These are phyloP conservation scores for Blastobotrys elegans DNA, from an alignment of 1,139 yeast species.

Conservation along the genomic window DNA sequence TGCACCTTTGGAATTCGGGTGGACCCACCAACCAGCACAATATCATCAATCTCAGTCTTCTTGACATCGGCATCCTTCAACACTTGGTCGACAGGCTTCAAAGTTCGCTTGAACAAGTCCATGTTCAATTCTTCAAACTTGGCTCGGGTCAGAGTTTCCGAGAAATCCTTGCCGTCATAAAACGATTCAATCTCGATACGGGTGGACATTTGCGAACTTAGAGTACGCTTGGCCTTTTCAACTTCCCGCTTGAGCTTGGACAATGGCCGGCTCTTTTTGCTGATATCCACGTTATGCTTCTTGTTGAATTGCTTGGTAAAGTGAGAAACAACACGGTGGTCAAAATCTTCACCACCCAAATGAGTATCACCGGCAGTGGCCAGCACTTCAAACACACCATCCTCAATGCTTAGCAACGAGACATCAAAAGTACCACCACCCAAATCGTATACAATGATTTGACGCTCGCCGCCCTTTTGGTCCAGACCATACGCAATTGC, in stretches of 20 bases:
- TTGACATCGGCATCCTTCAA: slow-evolving; percentile 90
- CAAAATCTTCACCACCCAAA: slow-evolving; percentile 99
- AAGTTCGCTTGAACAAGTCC: slow-evolving; percentile 91
- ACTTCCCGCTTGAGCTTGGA: slow-evolving; percentile 99
- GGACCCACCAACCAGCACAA: slow-evolving; percentile 99
- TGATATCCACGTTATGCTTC: slow-evolving; percentile 91
- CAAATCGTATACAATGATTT: slow-evolving; percentile 83
- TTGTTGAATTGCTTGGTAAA: slow-evolving; percentile 94
- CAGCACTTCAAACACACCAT: slow-evolving; percentile 83
- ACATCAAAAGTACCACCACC: slow-evolving; percentile 99
- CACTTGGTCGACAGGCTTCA: slow-evolving; percentile 98
- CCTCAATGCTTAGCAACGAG: slow-evolving; percentile 91
- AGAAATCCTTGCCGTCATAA: slow-evolving; percentile 95
- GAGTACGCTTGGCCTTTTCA: slow-evolving; percentile 99
- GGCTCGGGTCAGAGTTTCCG: slow-evolving; percentile 96
- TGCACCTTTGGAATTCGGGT: slow-evolving; percentile 99
- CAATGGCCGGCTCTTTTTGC: slow-evolving; percentile 90
- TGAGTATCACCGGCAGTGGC: slow-evolving; percentile 99
- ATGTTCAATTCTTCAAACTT: slow-evolving; percentile 98
- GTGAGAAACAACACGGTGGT: slow-evolving; percentile 90
- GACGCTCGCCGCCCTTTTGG: slow-evolving; percentile 64
- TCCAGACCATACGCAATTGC: slow-evolving; percentile 97
- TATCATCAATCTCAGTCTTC: slow-evolving; percentile 88
- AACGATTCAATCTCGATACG: slow-evolving; percentile 96
- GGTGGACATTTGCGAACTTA: slow-evolving; percentile 94